These are phyloP conservation scores for Noccaea bulbosa DNA, from an alignment of 345 rosid genomes.

Conservation along the genomic window DNA sequence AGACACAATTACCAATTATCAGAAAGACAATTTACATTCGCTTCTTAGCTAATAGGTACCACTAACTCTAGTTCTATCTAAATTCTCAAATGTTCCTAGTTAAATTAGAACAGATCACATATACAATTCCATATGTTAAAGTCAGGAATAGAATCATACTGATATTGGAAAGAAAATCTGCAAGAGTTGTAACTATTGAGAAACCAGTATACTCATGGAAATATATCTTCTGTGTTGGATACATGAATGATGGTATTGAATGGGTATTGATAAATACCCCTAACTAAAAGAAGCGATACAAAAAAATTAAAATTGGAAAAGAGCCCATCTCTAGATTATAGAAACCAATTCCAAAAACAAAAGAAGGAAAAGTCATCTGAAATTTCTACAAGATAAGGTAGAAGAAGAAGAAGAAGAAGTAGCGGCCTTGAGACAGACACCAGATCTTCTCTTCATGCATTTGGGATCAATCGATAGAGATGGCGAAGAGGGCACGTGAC, in stretches of 20 bases:
- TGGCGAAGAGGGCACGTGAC: slow-evolving; percentile 11
- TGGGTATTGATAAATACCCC: slow-evolving; percentile 32
- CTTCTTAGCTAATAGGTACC: neutral
- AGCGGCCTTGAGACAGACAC: slow-evolving; percentile 26
- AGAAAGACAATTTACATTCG: neutral
- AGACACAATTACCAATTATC: neutral
- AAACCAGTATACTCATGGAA: slow-evolving; percentile 21
- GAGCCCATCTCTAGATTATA: neutral
- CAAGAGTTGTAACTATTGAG: slow-evolving; percentile 3
- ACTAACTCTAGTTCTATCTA: neutral
- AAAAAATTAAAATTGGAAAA: neutral
- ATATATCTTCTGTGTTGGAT: slow-evolving; percentile 7
- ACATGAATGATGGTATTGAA: slow-evolving; percentile 23
- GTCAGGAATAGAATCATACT: neutral
- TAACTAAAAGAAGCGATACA: neutral
- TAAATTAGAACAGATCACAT: neutral
- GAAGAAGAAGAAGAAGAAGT: neutral
- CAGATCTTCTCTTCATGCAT: slow-evolving; percentile 45
- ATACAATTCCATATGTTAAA: neutral
- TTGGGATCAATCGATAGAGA: slow-evolving; percentile 37
- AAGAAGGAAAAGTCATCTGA: slow-evolving; percentile 28
- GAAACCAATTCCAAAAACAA: neutral
- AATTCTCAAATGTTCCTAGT: neutral
- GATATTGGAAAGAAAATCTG: neutral
- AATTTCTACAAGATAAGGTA: slow-evolving; percentile 40